Percentiles rank a stretch among this genome's conserved stretches.
Evolutionary conservation across 2,329 filamentous ascomycete species (phyloP).

Genomic region (Aspergillus felis): DNA sequence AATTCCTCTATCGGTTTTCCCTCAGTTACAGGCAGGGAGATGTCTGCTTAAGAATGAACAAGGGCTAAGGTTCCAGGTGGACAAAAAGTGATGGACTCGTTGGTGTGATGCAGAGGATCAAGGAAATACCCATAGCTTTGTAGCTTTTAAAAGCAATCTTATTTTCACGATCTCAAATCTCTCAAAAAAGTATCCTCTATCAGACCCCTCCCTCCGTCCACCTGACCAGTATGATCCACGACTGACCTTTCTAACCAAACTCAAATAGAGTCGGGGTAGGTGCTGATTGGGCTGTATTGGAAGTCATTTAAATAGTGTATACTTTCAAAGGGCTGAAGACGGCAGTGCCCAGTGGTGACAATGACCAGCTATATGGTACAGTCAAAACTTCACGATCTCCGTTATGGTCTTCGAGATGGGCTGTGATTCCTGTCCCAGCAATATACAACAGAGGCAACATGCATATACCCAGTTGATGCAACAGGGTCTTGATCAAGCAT

Average conservation of each 20-base stretch:
- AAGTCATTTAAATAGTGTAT: background rate
- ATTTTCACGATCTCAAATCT: background rate
- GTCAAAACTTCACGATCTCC: background rate
- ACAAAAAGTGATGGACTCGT: conserved; percentile 16
- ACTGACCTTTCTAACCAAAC: background rate
- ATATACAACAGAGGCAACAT: background rate
- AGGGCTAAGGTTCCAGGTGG: conserved; percentile 25
- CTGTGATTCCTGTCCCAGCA: background rate
- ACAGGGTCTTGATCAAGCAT: background rate
- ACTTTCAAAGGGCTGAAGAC: background rate
- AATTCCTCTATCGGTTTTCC: conserved; percentile 7
- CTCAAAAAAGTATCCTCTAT: background rate
- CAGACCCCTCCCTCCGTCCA: too few relatives aligned
- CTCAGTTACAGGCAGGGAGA: conserved; percentile 10
- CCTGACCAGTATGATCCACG: background rate
- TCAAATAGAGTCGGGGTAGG: background rate
- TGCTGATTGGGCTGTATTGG: background rate
- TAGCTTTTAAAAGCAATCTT: background rate
- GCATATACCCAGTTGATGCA: background rate
- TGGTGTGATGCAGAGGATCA: conserved; percentile 17
- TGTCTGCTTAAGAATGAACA: conserved; percentile 14
- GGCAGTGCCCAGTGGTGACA: background rate
- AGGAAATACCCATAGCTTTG: background rate
- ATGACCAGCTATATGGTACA: background rate
- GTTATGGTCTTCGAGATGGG: background rate